Base-by-base conservation (phyloP, 257 asterid species). In the Ilex asprella region DNA sequence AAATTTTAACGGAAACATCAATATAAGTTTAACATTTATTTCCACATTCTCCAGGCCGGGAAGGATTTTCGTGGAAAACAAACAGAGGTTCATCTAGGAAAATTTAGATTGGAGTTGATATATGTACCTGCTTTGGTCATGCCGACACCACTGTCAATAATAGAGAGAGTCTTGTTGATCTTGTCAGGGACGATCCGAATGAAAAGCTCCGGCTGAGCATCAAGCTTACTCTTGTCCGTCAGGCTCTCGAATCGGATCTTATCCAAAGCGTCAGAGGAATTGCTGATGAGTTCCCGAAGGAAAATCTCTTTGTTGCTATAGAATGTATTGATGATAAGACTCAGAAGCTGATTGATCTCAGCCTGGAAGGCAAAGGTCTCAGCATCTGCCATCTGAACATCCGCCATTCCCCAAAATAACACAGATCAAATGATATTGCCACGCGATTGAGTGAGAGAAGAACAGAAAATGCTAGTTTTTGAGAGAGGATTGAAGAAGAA, bases 361-460 rank as follows among this genome's bases (percentile, higher is more conserved):
- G 95, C 95, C 73, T 86, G 95, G 76, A 86, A 86, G 0, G 92
- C 87, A 12, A 87, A 87, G 7, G 95, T 87, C 74, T 86, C 95
- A 0, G 73, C 72, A 2, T 78, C 78, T 10, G 72, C 78, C 81
- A 69, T 78, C 50, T 63, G 60, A 3, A 75, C 88, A 29, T 78
- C 89, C 62, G 92, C 89, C 89, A 84, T 84, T 50, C 29, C 16
- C 21, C 16, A 21, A 15, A 30, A 30, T 5, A 35, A 11, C 44
- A 10, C 6, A 14, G 29, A 1, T 2, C 15, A 15, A 2, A 0
- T n/a, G 53, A 65, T 16, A 31, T 21, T 21, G 27, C 27, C 27
- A 21, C 27, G 27, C 27, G 27, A 21, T 21, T 21, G 27, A 21
- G 27, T 21, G 27, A 21, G 27, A 21, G 27, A 21, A 21, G 27